These are phyloP conservation scores for Elsinoe necatrix DNA, from an alignment of 2,329 filamentous ascomycete genomes.

Conservation along the genomic window DNA sequence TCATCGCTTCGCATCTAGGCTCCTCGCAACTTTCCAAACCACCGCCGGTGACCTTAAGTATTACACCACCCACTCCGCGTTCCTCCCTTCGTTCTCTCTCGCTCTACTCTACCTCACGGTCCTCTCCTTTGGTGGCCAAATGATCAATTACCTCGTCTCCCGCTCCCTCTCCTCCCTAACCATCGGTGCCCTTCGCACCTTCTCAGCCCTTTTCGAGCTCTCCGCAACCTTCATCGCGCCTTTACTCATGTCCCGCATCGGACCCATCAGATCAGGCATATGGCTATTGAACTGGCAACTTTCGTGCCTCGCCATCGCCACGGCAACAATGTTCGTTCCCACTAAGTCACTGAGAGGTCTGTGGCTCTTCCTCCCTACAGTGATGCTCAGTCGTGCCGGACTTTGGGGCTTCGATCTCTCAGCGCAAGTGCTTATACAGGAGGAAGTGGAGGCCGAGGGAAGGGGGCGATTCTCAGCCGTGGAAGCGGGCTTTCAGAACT, in stretches of 20 bases:
- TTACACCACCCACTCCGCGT: slow-evolving; percentile 48
- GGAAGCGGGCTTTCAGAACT: slow-evolving; percentile 60
- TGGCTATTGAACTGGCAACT: slow-evolving; percentile 65
- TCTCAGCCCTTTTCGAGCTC: slow-evolving; percentile 50
- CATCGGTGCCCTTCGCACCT: slow-evolving; percentile 47
- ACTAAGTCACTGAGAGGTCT: slow-evolving; percentile 18
- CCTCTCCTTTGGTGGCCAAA: slow-evolving; percentile 51
- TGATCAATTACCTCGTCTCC: slow-evolving; percentile 55
- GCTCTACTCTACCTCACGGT: slow-evolving; percentile 56
- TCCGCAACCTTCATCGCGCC: slow-evolving; percentile 54
- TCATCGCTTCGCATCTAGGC: not conserved
- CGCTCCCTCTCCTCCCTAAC: slow-evolving; percentile 44
- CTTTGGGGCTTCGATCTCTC: slow-evolving; percentile 43
- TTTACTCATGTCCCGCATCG: slow-evolving; percentile 42
- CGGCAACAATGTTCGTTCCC: slow-evolving; percentile 28
- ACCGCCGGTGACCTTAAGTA: slow-evolving; percentile 28
- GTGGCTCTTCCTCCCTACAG: slow-evolving; percentile 31
- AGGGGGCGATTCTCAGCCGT: slow-evolving; percentile 62
- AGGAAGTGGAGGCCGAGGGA: slow-evolving; percentile 32
- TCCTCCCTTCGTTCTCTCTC: slow-evolving; percentile 53
- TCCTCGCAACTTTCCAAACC: slow-evolving; percentile 20
- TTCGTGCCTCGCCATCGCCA: slow-evolving; percentile 40
- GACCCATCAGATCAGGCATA: slow-evolving; percentile 54
- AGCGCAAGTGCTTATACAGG: slow-evolving; percentile 40
- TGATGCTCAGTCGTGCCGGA: slow-evolving; percentile 36